Conservation (phyloP, 2,329 filamentous ascomycete genomes). For the Penicillium corylophilum region DNA sequence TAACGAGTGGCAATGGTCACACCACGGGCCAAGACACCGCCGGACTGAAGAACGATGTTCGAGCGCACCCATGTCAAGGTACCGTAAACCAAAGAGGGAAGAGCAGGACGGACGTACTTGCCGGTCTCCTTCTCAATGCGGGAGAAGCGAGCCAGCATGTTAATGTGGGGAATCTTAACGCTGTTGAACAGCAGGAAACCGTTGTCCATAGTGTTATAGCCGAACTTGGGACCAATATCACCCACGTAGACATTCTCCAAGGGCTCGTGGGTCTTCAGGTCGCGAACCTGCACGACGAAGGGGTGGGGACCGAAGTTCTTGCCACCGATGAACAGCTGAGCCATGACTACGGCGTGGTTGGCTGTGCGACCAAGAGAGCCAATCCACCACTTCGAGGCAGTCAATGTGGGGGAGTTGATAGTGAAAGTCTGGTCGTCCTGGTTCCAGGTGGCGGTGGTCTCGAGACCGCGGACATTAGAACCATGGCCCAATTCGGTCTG, state of each 20-base stretch:
- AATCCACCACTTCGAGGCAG: conserved; percentile 83
- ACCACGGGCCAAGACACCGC: conserved; percentile 68
- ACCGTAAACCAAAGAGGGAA: conserved; percentile 69
- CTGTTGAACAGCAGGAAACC: conserved; percentile 76
- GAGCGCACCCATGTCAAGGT: conserved; percentile 74
- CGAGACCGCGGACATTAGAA: conserved; percentile 70
- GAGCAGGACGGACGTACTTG: conserved; percentile 66
- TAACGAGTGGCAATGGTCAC: conserved; percentile 77
- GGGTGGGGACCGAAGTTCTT: conserved; percentile 73
- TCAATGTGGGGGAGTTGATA: conserved; percentile 70
- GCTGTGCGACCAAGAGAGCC: conserved; percentile 73
- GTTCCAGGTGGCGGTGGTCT: conserved; percentile 74
- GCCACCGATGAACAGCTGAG: conserved; percentile 68
- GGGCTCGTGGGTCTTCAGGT: conserved; percentile 67
- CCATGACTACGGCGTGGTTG: conserved; percentile 76
- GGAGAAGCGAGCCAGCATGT: conserved; percentile 72
- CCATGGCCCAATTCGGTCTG: conserved; percentile 80
- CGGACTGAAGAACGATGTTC: conserved; percentile 71
- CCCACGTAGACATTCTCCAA: conserved; percentile 70
- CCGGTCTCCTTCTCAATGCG: conserved; percentile 66
- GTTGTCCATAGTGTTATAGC: conserved; percentile 76
- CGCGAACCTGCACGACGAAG: conserved; percentile 73
- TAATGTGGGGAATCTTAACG: conserved; percentile 70
- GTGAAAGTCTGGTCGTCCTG: conserved; percentile 71
- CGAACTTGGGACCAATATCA: conserved; percentile 78